Evolutionary conservation across 139 green algal species (phyloP).

Genomic region (Ulvella scutata): DNA sequence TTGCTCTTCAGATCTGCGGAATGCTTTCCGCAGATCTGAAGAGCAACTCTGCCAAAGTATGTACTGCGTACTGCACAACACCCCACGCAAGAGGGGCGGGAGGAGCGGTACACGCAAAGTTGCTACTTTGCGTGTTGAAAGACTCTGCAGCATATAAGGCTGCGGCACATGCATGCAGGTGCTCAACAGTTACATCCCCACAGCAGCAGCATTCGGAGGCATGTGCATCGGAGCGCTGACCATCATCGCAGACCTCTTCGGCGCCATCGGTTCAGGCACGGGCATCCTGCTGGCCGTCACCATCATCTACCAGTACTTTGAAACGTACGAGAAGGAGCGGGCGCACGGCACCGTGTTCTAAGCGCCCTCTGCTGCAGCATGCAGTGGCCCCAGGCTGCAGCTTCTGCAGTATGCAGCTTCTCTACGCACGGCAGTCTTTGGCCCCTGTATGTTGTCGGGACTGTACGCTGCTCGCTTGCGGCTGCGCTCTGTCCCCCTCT

Average conservation of each 20-base stretch:
- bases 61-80: too few species aligned
- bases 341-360: slow-evolving; percentile 20
- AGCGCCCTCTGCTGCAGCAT: neutral
- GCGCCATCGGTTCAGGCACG: slow-evolving; percentile 80
- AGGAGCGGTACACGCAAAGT: too few species aligned
- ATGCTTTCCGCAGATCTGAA: too few species aligned
- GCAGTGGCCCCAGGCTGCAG: too few species aligned
- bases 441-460: too few species aligned
- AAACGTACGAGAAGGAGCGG: slow-evolving; percentile 55
- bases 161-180: neutral
- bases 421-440: too few species aligned
- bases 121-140: neutral
- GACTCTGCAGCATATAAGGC: neutral
- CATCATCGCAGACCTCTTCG: slow-evolving; percentile 98
- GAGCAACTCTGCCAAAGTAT: too few species aligned
- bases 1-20: too few species aligned
- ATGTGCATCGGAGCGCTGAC: slow-evolving; percentile 99
- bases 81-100: too few species aligned
- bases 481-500: too few species aligned
- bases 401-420: too few species aligned
- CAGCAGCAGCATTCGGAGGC: slow-evolving; percentile 86
- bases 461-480: too few species aligned
- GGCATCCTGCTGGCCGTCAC: slow-evolving; percentile 96
- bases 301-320: slow-evolving; percentile 96
- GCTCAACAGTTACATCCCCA: slow-evolving; percentile 41